Percentiles rank a stretch among this genome's conserved stretches.
Conservation (phyloP, 139 green algal genomes). For the Chlamydomonas sphaeroides region DNA sequence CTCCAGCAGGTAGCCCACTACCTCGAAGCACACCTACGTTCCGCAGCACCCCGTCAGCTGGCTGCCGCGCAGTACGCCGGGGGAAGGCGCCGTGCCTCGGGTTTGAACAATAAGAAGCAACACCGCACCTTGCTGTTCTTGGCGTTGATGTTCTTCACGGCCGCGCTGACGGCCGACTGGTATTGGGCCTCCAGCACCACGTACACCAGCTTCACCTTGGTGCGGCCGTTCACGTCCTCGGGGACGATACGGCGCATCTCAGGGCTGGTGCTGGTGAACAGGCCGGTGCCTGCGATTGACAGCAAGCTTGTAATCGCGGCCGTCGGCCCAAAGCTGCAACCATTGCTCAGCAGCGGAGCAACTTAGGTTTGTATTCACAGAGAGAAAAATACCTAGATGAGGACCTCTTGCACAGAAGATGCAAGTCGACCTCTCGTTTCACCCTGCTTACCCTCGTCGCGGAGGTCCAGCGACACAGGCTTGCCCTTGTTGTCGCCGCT, state of each 20-base stretch:
- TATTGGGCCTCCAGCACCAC: slow-evolving; percentile 99
- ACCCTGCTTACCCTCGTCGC: slow-evolving; percentile 51
- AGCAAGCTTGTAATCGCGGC: too few species aligned
- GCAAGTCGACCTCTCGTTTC: background rate
- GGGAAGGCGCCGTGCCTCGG: background rate
- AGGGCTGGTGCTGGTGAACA: slow-evolving; percentile 94
- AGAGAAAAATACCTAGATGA: too few species aligned
- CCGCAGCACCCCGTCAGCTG: slow-evolving; percentile 5
- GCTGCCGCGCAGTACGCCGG: too few species aligned
- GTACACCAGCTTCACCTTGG: slow-evolving; percentile 95
- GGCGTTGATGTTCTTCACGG: slow-evolving; percentile 94
- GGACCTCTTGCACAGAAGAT: too few species aligned
- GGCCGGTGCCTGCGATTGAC: slow-evolving; percentile 59
- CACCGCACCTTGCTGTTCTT: slow-evolving; percentile 75
- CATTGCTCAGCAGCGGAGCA: too few species aligned
- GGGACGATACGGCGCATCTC: slow-evolving; percentile 87
- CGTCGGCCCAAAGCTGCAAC: background rate
- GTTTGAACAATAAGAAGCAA: too few species aligned
- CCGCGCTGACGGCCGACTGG: slow-evolving; percentile 87
- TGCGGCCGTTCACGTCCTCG: slow-evolving; percentile 65
- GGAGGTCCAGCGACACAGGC: slow-evolving; percentile 60
- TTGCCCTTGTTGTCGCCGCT: slow-evolving; percentile 29
- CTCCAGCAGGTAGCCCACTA: slow-evolving; percentile 98
- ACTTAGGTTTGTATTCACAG: too few species aligned
- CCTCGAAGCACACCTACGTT: slow-evolving; percentile 88